A percentile compares a stretch with the other conserved stretches of the same genome.
These are phyloP conservation scores for Hirschfeldia incana DNA, from an alignment of 345 rosid genomes.

Conservation along the genomic window DNA sequence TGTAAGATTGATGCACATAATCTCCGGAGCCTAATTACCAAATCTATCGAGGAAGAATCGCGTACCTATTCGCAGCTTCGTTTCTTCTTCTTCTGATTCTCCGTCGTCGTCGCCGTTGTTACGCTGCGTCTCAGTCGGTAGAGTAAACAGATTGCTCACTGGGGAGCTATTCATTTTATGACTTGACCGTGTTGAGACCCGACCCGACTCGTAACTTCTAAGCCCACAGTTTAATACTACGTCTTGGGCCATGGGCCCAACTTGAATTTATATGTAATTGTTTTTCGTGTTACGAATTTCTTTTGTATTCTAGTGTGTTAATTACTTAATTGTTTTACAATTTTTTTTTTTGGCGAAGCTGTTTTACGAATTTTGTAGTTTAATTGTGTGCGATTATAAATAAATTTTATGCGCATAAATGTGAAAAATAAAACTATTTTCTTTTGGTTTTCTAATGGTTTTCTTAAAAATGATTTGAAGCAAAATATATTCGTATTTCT, in stretches of 20 bases:
- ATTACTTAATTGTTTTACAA: too few species aligned
- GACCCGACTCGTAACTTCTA: constrained; percentile 19
- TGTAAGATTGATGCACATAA: background rate
- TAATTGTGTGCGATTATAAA: background rate
- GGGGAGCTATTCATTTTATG: constrained; percentile 19
- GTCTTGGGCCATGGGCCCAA: constrained; percentile 11
- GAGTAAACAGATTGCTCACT: background rate
- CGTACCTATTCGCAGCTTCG: constrained; percentile 14
- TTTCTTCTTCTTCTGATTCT: background rate
- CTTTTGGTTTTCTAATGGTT: background rate
- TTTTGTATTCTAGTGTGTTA: background rate
- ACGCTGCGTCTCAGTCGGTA: constrained; percentile 11
- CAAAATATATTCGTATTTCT: background rate
- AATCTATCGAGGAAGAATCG: background rate
- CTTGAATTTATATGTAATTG: background rate
- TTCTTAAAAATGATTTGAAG: background rate
- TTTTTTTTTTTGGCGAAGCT: too few species aligned
- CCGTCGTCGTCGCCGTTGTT: constrained; percentile 13
- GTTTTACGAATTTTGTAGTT: background rate
- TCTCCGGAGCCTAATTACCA: background rate
- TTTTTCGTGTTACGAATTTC: background rate
- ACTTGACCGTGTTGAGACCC: constrained; percentile 9
- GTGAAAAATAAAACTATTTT: background rate
- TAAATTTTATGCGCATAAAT: background rate
- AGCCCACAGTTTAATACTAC: constrained; percentile 19